Evolutionary conservation across 257 asterid species (phyloP).

Genomic region (Craterostigma plantagineum): DNA sequence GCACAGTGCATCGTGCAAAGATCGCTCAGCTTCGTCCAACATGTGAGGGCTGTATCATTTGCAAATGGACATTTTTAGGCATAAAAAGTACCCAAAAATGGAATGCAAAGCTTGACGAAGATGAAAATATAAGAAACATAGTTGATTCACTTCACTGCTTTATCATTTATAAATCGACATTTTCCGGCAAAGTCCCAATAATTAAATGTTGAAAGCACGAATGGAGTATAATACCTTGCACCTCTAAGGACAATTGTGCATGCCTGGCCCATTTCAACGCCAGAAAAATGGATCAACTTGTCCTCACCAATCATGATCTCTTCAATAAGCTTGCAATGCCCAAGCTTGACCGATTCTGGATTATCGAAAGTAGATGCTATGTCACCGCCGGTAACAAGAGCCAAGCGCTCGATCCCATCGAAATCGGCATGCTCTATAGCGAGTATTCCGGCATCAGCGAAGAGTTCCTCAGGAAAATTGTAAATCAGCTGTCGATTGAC

Average conservation of each 20-base stretch:
- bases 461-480: constrained; percentile 90
- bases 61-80: too few relatives aligned
- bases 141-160: too few relatives aligned
- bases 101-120: too few relatives aligned
- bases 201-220: too few relatives aligned
- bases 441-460: constrained; percentile 93
- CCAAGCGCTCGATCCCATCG: constrained; percentile 87
- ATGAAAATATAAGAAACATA: too few relatives aligned
- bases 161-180: too few relatives aligned
- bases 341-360: constrained; percentile 92
- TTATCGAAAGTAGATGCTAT: constrained; percentile 89
- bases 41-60: constrained; percentile 47
- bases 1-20: constrained; percentile 85
- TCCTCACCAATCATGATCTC: constrained; percentile 99
- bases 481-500: constrained; percentile 86
- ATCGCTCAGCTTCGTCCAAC: constrained; percentile 85
- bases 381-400: constrained; percentile 90
- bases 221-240: constrained; percentile 40
- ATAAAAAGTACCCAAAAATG: too few relatives aligned
- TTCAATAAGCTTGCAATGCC: constrained; percentile 83
- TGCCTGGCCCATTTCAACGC: constrained; percentile 96
- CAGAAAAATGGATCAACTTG: constrained; percentile 88
- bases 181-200: too few relatives aligned
- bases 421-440: constrained; percentile 97
- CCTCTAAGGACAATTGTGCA: constrained; percentile 88